A percentile compares a stretch with the other conserved stretches of the same genome.
phyloP scores from a whole-genome alignment of 2,329 filamentous ascomycete species.

The Talaromyces sp. region DNA sequence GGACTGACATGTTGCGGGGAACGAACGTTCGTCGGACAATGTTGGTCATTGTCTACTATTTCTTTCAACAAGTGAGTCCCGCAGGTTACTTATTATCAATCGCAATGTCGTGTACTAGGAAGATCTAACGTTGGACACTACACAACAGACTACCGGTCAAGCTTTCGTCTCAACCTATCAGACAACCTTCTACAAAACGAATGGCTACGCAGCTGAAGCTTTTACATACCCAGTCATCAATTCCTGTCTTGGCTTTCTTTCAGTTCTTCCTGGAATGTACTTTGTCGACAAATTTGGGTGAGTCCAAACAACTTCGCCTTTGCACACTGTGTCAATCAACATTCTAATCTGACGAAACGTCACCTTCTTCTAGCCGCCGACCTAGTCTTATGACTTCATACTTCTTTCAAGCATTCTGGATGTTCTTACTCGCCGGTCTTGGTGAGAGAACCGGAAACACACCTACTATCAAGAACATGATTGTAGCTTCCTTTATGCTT shows the following conservation, averaged over 20 bases:
- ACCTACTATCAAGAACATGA: conserved; percentile 11
- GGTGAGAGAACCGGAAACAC: conserved; percentile 15
- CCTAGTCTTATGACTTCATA: conserved; percentile 19
- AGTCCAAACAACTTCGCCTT: conserved; percentile 3
- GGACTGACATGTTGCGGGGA: conserved; percentile 22
- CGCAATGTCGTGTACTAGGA: neutral
- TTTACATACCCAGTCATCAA: conserved; percentile 24
- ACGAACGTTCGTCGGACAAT: conserved; percentile 23
- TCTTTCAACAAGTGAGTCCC: conserved; percentile 7
- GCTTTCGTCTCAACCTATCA: conserved; percentile 25
- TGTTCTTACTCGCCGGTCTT: conserved; percentile 23
- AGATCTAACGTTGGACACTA: too few species aligned
- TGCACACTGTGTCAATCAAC: too few species aligned
- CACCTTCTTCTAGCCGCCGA: conserved; percentile 8
- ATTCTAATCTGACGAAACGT: too few species aligned
- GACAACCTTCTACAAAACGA: conserved; percentile 23
- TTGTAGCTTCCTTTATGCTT: conserved; percentile 25
- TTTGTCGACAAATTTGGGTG: conserved; percentile 2
- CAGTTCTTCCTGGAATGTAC: conserved; percentile 1
- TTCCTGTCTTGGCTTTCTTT: conserved; percentile 17
- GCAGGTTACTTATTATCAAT: neutral
- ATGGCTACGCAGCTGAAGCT: conserved; percentile 21
- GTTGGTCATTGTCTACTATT: conserved; percentile 22
- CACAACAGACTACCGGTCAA: conserved; percentile 21
- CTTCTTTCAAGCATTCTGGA: conserved; percentile 20